A percentile compares a stretch with the other conserved stretches of the same genome.
Evolutionary conservation across 2,329 filamentous ascomycete species (phyloP).

Genomic region (Pseudogymnoascus sp.): DNA sequence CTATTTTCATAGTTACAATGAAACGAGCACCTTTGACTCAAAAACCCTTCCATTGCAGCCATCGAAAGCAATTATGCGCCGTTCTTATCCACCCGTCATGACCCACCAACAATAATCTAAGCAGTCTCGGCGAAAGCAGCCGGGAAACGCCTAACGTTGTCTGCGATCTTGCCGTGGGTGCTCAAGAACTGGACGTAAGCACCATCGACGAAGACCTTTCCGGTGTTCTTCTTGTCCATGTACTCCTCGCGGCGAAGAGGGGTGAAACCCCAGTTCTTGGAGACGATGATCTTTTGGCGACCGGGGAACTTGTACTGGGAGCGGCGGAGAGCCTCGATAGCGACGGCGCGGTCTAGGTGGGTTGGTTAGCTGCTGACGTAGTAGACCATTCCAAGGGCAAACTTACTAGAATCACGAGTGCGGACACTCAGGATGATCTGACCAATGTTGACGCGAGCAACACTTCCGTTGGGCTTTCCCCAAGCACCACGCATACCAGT

Average conservation of each 20-base stretch:
- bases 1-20: conserved; percentile 10
- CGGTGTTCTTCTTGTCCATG: conserved; percentile 82
- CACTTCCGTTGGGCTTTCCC: conserved; percentile 98
- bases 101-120: conserved; percentile 1
- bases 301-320: conserved; percentile 99
- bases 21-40: conserved; percentile 8
- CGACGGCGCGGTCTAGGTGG: conserved; percentile 61
- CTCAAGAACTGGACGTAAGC: conserved; percentile 96
- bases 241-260: conserved; percentile 93
- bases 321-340: conserved; percentile 93
- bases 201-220: conserved; percentile 87
- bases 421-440: conserved; percentile 97
- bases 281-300: conserved; percentile 99
- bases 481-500: conserved; percentile 99
- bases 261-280: conserved; percentile 99
- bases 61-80: conserved; percentile 9
- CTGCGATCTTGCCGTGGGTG: conserved; percentile 72
- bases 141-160: conserved; percentile 89
- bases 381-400: background rate
- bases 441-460: conserved; percentile 99
- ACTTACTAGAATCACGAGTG: conserved; percentile 65
- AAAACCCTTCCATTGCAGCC: conserved; percentile 5
- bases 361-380: conserved; percentile 18
- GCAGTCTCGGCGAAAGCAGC: conserved; percentile 54
- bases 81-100: conserved; percentile 4